Conservation (phyloP, 805 yeast genomes). For the Saccharomyces eubayanus region DNA sequence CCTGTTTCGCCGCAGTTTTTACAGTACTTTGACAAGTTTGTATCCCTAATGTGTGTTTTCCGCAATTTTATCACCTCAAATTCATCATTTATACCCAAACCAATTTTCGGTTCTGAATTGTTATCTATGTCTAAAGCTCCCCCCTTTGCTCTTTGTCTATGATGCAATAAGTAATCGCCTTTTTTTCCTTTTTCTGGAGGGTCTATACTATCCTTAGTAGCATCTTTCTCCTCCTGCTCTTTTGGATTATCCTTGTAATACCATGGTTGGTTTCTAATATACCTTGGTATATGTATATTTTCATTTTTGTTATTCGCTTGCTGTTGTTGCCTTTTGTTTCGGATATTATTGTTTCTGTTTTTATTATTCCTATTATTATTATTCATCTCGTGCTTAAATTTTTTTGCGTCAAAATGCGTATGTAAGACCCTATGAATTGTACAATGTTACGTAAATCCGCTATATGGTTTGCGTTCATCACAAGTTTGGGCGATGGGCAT, state of each 20-base stretch:
- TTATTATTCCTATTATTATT: slow-evolving; percentile 1
- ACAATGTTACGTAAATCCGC: background rate
- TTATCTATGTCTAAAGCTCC: slow-evolving; percentile 35
- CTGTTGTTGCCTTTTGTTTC: background rate
- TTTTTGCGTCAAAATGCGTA: background rate
- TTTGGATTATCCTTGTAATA: slow-evolving; percentile 15
- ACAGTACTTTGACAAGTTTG: slow-evolving; percentile 31
- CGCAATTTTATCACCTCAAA: slow-evolving; percentile 9
- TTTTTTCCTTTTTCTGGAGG: slow-evolving; percentile 9
- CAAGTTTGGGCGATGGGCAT: background rate
- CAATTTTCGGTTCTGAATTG: slow-evolving; percentile 45
- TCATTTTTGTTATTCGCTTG: slow-evolving; percentile 4
- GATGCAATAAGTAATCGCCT: slow-evolving; percentile 49
- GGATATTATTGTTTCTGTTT: background rate
- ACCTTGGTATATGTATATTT: slow-evolving; percentile 26
- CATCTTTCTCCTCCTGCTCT: background rate
- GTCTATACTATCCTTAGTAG: slow-evolving; percentile 17
- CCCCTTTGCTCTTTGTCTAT: slow-evolving; percentile 34
- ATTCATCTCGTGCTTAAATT: background rate
- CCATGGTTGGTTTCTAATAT: slow-evolving; percentile 31
- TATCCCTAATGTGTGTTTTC: slow-evolving; percentile 12
- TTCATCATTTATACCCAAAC: slow-evolving; percentile 49
- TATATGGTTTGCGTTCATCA: background rate
- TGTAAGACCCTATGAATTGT: background rate
- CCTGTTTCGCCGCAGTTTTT: slow-evolving; percentile 50